Conservation (phyloP, 2,329 filamentous ascomycete genomes). For the Ascochyta pisi region DNA sequence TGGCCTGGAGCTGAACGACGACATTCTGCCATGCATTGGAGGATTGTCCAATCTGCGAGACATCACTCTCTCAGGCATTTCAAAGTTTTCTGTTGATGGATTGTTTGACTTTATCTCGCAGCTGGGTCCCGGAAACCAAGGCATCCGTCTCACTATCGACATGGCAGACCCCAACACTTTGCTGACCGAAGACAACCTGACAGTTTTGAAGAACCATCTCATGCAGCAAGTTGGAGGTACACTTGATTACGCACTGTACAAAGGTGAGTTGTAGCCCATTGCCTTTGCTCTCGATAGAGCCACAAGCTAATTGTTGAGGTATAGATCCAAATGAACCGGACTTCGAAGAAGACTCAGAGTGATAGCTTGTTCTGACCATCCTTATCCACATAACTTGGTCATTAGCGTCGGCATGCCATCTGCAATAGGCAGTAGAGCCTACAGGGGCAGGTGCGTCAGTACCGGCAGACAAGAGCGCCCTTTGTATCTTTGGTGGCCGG, state of each 20-base stretch:
- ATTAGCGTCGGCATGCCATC: neutral
- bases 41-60: constrained; percentile 58
- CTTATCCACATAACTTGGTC: no score
- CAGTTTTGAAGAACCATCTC: constrained; percentile 48
- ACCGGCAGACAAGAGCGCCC: neutral
- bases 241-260: constrained; percentile 53
- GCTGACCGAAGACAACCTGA: constrained; percentile 50
- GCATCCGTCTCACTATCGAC: constrained; percentile 53
- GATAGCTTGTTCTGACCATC: neutral
- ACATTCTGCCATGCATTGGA: constrained; percentile 55
- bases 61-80: constrained; percentile 62
- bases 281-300: neutral
- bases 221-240: constrained; percentile 51
- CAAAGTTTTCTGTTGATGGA: constrained; percentile 61
- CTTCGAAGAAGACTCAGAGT: constrained; percentile 56
- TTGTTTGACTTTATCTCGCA: constrained; percentile 55
- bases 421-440: neutral
- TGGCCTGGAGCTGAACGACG: constrained; percentile 61
- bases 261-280: constrained; percentile 44
- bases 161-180: constrained; percentile 53
- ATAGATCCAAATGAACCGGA: constrained; percentile 56
- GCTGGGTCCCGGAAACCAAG: constrained; percentile 52
- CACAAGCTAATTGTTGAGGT: constrained; percentile 4
- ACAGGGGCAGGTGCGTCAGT: neutral
- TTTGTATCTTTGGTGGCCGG: neutral